These are phyloP conservation scores for Cladorrhinum sp. DNA, from an alignment of 2,329 filamentous ascomycete genomes.

Conservation along the genomic window DNA sequence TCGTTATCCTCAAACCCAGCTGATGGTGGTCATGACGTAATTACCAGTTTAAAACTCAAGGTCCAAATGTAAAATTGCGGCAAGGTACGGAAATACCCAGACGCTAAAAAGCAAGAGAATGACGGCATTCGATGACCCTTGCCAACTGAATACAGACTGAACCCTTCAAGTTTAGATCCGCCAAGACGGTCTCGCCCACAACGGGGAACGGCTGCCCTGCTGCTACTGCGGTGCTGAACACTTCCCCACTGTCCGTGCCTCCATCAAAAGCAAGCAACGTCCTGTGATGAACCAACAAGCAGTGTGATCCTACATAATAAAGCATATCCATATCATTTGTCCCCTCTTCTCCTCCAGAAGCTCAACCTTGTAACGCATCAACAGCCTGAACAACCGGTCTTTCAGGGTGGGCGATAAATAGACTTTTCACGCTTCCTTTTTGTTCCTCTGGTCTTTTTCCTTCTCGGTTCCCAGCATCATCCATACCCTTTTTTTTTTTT, in stretches of 20 bases:
- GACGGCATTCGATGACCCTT: neutral
- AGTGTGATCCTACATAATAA: too few relatives aligned
- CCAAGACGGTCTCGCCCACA: neutral
- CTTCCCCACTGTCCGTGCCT: slow-evolving; percentile 9
- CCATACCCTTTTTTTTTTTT: neutral
- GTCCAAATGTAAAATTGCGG: neutral
- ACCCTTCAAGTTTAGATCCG: neutral
- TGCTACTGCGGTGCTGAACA: neutral
- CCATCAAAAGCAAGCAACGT: neutral
- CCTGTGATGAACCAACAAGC: too few relatives aligned
- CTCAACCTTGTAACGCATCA: too few relatives aligned
- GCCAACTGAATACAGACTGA: neutral
- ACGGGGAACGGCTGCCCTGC: neutral
- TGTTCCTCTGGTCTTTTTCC: neutral
- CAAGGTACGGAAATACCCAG: neutral
- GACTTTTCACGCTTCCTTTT: neutral
- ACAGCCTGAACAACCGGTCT: slow-evolving; percentile 5
- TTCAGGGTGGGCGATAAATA: too few relatives aligned
- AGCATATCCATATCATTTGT: too few relatives aligned
- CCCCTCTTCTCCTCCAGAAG: neutral
- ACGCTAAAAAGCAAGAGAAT: neutral
- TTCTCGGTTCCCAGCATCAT: neutral
- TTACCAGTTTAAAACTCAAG: neutral
- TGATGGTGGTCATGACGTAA: neutral
- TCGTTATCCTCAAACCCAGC: neutral